Conservation (phyloP, 371 early-diverging fungal genomes). For the Mucor velutinosus region DNA sequence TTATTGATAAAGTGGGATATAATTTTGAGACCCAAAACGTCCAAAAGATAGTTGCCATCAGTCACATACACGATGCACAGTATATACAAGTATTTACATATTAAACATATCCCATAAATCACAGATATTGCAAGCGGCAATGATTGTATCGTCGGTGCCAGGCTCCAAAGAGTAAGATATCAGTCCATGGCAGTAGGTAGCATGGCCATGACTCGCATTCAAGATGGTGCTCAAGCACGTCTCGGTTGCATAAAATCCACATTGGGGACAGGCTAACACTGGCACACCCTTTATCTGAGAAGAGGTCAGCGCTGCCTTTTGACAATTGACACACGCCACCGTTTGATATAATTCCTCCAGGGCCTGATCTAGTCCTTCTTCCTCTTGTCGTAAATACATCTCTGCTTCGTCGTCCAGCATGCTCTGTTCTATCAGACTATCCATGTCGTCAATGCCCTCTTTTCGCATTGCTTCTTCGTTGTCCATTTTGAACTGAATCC, state of each 20-base stretch:
- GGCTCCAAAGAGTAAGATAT: constrained; percentile 19
- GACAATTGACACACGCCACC: constrained; percentile 16
- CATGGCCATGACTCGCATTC: background rate
- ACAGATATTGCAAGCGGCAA: constrained; percentile 20
- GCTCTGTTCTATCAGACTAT: constrained; percentile 20
- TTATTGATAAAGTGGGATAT: background rate
- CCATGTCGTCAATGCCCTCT: constrained; percentile 21
- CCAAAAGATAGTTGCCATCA: background rate
- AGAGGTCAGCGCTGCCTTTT: background rate
- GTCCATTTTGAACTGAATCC: constrained; percentile 6
- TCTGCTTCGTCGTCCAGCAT: constrained; percentile 1
- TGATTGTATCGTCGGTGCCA: constrained; percentile 15
- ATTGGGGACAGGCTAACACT: constrained; percentile 4
- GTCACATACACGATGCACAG: background rate
- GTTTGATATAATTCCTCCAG: constrained; percentile 4
- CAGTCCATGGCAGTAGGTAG: background rate
- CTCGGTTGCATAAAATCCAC: constrained; percentile 26
- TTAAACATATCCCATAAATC: constrained; percentile 24
- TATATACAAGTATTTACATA: constrained; percentile 15
- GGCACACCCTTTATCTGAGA: background rate
- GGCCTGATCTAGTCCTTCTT: background rate
- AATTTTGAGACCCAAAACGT: background rate
- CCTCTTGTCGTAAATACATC: background rate
- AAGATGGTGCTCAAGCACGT: background rate
- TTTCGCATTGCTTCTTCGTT: constrained; percentile 20